phyloP scores from a whole-genome alignment of 1,139 yeast genomes.

The Yamadazyma atlantica region DNA sequence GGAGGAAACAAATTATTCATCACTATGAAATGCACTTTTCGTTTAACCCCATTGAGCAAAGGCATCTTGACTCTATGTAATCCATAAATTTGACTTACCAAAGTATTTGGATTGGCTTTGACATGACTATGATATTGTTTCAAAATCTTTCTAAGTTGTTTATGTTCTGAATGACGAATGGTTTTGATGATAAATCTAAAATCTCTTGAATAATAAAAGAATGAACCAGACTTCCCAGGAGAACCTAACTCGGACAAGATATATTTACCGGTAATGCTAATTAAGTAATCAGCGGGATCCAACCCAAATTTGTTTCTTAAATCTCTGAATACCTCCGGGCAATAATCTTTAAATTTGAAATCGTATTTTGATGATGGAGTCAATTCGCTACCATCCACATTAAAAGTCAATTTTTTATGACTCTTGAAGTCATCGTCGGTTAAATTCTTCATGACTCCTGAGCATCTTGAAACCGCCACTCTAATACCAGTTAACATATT shows the following conservation, averaged over 20 bases:
- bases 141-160: slow-evolving; percentile 71
- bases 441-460: slow-evolving; percentile 78
- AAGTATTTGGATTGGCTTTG: slow-evolving; percentile 79
- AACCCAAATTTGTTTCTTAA: slow-evolving; percentile 75
- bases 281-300: slow-evolving; percentile 93
- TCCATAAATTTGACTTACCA: slow-evolving; percentile 92
- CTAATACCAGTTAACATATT: slow-evolving; percentile 97
- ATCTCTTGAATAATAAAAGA: slow-evolving; percentile 92
- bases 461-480: slow-evolving; percentile 89
- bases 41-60: slow-evolving; percentile 52
- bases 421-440: slow-evolving; percentile 67
- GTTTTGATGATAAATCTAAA: slow-evolving; percentile 94
- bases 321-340: slow-evolving; percentile 92
- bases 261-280: slow-evolving; percentile 89
- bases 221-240: slow-evolving; percentile 96
- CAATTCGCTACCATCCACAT: slow-evolving; percentile 81
- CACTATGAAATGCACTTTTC: slow-evolving; percentile 85
- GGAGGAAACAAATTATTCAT: slow-evolving; percentile 98
- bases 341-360: slow-evolving; percentile 94
- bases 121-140: slow-evolving; percentile 82
- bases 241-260: slow-evolving; percentile 90
- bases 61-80: slow-evolving; percentile 92
- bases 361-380: slow-evolving; percentile 94
- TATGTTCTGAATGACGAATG: slow-evolving; percentile 90
- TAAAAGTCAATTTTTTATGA: slow-evolving; percentile 80